Conservation (phyloP, 805 yeast species). For the Suhomyces sp. region DNA sequence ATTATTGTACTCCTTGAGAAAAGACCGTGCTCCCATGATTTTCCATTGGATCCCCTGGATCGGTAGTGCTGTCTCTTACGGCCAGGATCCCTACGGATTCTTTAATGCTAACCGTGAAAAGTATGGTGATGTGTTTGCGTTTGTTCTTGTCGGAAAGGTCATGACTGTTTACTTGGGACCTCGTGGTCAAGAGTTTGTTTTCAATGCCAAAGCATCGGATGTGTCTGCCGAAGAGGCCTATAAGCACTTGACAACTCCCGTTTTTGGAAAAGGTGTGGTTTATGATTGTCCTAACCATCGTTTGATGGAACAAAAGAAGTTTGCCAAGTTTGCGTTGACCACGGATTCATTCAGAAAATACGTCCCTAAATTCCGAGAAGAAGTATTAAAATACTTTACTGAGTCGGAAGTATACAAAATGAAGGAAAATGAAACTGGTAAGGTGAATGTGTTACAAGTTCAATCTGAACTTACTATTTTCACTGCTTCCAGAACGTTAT, state of each 20-base stretch:
- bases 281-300: slow-evolving; percentile 94
- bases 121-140: slow-evolving; percentile 92
- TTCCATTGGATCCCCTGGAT: slow-evolving; percentile 95
- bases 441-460: slow-evolving; percentile 67
- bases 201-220: slow-evolving; percentile 84
- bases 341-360: slow-evolving; percentile 78
- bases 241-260: slow-evolving; percentile 97
- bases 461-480: slow-evolving; percentile 96
- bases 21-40: slow-evolving; percentile 85
- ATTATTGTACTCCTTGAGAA: slow-evolving; percentile 64
- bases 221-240: slow-evolving; percentile 97
- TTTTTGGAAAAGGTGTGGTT: slow-evolving; percentile 95
- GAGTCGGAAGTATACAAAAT: slow-evolving; percentile 49
- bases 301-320: slow-evolving; percentile 98
- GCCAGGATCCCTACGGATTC: slow-evolving; percentile 91
- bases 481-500: slow-evolving; percentile 88
- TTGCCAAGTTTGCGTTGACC: slow-evolving; percentile 86
- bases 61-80: slow-evolving; percentile 86
- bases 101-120: slow-evolving; percentile 74
- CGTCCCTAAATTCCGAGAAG: slow-evolving; percentile 86
- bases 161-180: slow-evolving; percentile 98
- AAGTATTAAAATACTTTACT: slow-evolving; percentile 65
- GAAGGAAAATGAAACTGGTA: slow-evolving; percentile 41
- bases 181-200: slow-evolving; percentile 94
- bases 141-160: slow-evolving; percentile 80